Percentiles rank a stretch among this genome's conserved stretches.
Evolutionary conservation across 148 eudicot species (phyloP).

Genomic region (Camellia lanceoleosa): DNA sequence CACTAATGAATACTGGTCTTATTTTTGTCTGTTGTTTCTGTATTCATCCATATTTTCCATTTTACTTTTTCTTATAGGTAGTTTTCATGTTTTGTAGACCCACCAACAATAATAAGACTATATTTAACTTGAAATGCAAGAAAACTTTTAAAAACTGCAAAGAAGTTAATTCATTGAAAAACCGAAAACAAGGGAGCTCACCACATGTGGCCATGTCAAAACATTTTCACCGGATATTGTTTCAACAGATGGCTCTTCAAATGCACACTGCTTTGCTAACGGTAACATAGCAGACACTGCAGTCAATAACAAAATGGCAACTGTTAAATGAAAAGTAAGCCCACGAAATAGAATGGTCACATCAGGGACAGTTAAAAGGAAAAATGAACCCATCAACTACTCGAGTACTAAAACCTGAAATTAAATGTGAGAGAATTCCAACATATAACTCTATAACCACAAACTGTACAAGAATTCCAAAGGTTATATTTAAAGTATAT

Average conservation of each 20-base stretch:
- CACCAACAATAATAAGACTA: not conserved
- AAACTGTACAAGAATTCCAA: not conserved
- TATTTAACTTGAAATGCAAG: not conserved
- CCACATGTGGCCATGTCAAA: constrained; percentile 98
- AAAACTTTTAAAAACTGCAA: not conserved
- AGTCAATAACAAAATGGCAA: constrained; percentile 19
- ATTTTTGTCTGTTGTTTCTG: not conserved
- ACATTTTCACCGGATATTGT: constrained; percentile 81
- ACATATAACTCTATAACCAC: not conserved
- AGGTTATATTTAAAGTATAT: too few relatives aligned
- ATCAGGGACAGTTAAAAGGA: not conserved
- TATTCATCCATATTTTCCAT: not conserved
- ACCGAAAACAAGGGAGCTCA: constrained; percentile 38
- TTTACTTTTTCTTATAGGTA: not conserved
- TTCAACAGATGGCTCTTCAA: constrained; percentile 98
- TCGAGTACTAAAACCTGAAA: not conserved
- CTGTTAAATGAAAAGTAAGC: not conserved
- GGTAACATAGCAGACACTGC: constrained; percentile 98
- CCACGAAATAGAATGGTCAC: not conserved
- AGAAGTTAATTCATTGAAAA: not conserved
- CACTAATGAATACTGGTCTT: not conserved
- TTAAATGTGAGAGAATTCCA: not conserved
- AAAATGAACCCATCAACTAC: not conserved
- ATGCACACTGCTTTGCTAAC: constrained; percentile 94
- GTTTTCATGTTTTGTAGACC: not conserved